Evolutionary conservation across 352 stramenopile genomes (phyloP), one percentile per base, ranked within the genome.

Genomic region (Phytophthora megakarya): DNA sequence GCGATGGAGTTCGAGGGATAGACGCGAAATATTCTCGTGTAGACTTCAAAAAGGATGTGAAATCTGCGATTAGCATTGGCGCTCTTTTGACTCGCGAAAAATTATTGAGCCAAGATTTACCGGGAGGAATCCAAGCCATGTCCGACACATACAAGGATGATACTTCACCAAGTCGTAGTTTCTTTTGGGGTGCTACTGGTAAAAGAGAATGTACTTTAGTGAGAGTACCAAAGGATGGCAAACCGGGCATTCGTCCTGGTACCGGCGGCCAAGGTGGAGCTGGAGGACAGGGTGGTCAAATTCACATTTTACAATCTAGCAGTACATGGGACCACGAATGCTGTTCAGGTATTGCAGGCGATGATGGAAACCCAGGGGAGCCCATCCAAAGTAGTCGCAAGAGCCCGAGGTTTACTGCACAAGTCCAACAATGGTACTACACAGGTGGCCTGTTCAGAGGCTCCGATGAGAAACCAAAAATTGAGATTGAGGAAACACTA

Each of bases 341-440:
- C n/a, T 16, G 7, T 11, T 16, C 10, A 22, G 52, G 52, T 0
- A 7, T 13, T 1, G 26, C 44, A 15, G 65, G 65, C 11, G 28
- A 8, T 0, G 44, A 60, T 22, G 65, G 65, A 16, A 16, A 11
- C 6, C 23, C 48, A 30, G 65, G 58, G 28, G 42, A 23, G 16
- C 1, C 40, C 3, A 47, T 52, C 37, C 58, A 44, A n/a, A 40
- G 69, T 26, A 60, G 65, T 5, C 46, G 28, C 12, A 8, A 10
- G 0, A 73, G 65, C 19, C 40, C 47, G 1, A 61, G 21, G 7
- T 65, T 65, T 37, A 43, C 15, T 30, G 65, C 39, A 8, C 47
- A 0, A 1, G 22, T 69, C 10, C 5, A 56, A 2, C 46, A 69
- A 69, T 73, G 65, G 65, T 69, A 69, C 12, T 32, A 4, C 6